phyloP scores from a whole-genome alignment of 257 asterid genomes.

The Solanum pinnatisectum region DNA sequence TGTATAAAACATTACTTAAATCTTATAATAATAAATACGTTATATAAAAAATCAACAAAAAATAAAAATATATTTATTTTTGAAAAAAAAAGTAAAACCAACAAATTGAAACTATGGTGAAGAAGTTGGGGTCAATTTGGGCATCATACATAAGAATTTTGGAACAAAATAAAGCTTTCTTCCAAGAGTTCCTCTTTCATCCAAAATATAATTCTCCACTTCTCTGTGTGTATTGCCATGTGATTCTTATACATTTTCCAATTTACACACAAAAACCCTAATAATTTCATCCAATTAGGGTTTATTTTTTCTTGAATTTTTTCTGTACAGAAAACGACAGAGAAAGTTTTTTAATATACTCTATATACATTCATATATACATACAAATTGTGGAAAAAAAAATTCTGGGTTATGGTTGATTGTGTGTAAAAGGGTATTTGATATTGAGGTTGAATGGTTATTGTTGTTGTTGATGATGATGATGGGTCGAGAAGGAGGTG shows the following conservation, averaged over 20 bases:
- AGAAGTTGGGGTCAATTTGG: background rate
- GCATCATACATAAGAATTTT: background rate
- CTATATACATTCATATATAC: background rate
- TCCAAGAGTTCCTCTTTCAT: background rate
- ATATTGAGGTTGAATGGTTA: background rate
- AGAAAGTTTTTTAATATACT: background rate
- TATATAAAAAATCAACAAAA: too few relatives aligned
- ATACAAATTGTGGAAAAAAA: background rate
- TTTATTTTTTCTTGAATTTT: background rate
- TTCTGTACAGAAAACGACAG: background rate
- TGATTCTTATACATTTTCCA: background rate
- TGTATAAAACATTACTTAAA: too few relatives aligned
- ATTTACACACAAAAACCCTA: background rate
- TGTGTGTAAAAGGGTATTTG: background rate
- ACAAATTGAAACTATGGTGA: background rate
- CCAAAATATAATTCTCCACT: background rate
- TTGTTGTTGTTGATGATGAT: background rate
- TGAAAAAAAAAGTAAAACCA: accelerated
- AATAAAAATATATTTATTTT: background rate
- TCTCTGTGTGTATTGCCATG: background rate
- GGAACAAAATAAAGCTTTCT: background rate
- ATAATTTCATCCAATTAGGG: background rate
- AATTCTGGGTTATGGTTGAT: background rate
- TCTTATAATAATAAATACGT: too few relatives aligned
- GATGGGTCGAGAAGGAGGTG: constrained; percentile 41